Percentiles rank a stretch among this genome's conserved stretches.
These are phyloP conservation scores for Hymenoscyphus albidus DNA, from an alignment of 2,329 filamentous ascomycete species.

Conservation along the genomic window DNA sequence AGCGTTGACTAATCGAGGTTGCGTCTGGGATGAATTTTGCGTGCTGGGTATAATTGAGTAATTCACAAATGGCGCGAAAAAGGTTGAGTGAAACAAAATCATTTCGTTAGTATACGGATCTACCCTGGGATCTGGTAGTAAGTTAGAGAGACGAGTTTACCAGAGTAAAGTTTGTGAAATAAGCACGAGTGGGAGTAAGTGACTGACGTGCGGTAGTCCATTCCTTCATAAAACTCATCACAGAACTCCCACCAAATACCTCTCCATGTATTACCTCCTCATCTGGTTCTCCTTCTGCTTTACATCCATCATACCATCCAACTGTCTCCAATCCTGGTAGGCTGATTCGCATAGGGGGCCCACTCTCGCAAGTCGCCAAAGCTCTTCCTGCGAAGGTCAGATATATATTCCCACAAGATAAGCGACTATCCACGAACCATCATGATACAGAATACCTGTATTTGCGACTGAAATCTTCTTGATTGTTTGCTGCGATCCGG, in stretches of 20 bases:
- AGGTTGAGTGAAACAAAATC: constrained; percentile 64
- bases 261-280: constrained; percentile 42
- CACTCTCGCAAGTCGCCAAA: constrained; percentile 67
- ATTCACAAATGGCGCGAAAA: constrained; percentile 61
- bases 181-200: neutral
- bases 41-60: constrained; percentile 55
- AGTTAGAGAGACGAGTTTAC: neutral
- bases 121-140: constrained; percentile 52
- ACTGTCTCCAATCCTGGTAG: constrained; percentile 63
- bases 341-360: constrained; percentile 62
- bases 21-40: constrained; percentile 30
- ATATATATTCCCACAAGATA: neutral
- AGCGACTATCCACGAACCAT: constrained; percentile 37
- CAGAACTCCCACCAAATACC: constrained; percentile 51
- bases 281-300: constrained; percentile 48
- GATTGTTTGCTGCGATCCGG: constrained; percentile 52
- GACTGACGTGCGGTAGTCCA: constrained; percentile 58
- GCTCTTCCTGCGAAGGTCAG: constrained; percentile 44
- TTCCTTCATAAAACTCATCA: constrained; percentile 61
- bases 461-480: constrained; percentile 70
- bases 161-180: too few relatives aligned
- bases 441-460: constrained; percentile 62
- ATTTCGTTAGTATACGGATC: constrained; percentile 62
- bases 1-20: constrained; percentile 42
- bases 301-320: constrained; percentile 64